Conservation (phyloP, 2,329 filamentous ascomycete genomes). For the Fusarium illudens region DNA sequence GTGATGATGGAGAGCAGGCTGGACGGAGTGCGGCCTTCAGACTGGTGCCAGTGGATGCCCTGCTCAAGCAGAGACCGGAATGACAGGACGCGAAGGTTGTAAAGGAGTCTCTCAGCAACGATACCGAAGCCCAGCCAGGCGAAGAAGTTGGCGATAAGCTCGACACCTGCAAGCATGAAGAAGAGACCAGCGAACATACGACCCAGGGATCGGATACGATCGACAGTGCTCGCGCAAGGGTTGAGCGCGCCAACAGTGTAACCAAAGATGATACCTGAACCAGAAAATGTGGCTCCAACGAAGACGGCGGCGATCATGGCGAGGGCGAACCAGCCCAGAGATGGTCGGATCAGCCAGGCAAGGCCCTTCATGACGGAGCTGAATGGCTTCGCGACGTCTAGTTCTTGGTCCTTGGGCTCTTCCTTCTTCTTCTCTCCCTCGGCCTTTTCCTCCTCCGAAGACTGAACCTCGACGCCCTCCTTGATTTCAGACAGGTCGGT, state of each 20-base stretch:
- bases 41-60: slow-evolving; percentile 73
- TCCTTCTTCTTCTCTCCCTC: slow-evolving; percentile 18
- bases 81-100: slow-evolving; percentile 67
- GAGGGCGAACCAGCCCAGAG: slow-evolving; percentile 49
- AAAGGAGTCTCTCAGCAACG: slow-evolving; percentile 69
- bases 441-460: neutral
- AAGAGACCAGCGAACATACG: slow-evolving; percentile 64
- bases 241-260: slow-evolving; percentile 55
- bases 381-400: slow-evolving; percentile 51
- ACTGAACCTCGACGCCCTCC: slow-evolving; percentile 1
- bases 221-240: slow-evolving; percentile 51
- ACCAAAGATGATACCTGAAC: slow-evolving; percentile 61
- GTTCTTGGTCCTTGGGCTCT: slow-evolving; percentile 45
- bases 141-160: slow-evolving; percentile 62
- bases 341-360: slow-evolving; percentile 49
- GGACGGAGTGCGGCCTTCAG: slow-evolving; percentile 66
- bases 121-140: slow-evolving; percentile 60
- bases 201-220: slow-evolving; percentile 48
- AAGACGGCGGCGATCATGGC: slow-evolving; percentile 56
- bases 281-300: slow-evolving; percentile 62
- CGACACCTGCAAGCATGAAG: slow-evolving; percentile 59
- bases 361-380: slow-evolving; percentile 50
- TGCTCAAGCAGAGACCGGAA: slow-evolving; percentile 71
- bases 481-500: slow-evolving; percentile 14
- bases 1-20: slow-evolving; percentile 74